phyloP scores from a whole-genome alignment of 495 filamentous ascomycete species.

The Lentithecium fluviatile region DNA sequence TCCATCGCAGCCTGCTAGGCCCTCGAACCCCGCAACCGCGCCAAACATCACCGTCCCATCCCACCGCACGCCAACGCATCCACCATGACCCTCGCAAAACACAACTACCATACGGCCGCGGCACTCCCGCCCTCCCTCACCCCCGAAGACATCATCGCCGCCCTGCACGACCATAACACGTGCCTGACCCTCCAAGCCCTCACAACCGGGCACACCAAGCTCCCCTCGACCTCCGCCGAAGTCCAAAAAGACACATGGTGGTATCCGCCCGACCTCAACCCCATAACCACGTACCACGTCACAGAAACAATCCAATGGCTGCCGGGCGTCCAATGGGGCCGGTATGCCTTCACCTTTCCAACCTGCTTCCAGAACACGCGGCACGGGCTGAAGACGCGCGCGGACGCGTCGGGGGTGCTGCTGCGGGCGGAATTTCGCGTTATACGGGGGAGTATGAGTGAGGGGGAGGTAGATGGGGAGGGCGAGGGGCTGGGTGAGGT shows the following conservation, averaged over 20 bases:
- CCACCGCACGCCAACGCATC: not conserved
- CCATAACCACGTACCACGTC: conserved; percentile 24
- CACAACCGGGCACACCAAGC: conserved; percentile 14
- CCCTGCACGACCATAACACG: conserved; percentile 34
- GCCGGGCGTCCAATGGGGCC: conserved; percentile 32
- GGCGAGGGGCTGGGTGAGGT: conserved; percentile 28
- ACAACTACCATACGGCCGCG: conserved; percentile 25
- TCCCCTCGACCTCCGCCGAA: conserved; percentile 13
- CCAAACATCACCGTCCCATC: too few relatives aligned
- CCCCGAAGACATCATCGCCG: conserved; percentile 17
- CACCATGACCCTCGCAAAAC: conserved; percentile 26
- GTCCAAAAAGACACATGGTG: conserved; percentile 28
- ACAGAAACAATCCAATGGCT: conserved; percentile 20
- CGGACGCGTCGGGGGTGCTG: conserved; percentile 22
- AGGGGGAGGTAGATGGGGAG: conserved; percentile 28
- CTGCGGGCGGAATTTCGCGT: conserved; percentile 29
- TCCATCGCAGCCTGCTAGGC: not conserved
- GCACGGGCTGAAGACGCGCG: conserved; percentile 24
- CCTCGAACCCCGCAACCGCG: not conserved
- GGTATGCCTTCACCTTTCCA: conserved; percentile 22
- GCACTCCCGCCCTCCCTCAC: conserved; percentile 21
- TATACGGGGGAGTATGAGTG: conserved; percentile 6
- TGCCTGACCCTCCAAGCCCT: conserved; percentile 32
- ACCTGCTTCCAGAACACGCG: conserved; percentile 28
- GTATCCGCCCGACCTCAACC: conserved; percentile 21